phyloP scores from a whole-genome alignment of 1,284 basidiomycete genomes.

The Ceraceosorus guamensis region DNA sequence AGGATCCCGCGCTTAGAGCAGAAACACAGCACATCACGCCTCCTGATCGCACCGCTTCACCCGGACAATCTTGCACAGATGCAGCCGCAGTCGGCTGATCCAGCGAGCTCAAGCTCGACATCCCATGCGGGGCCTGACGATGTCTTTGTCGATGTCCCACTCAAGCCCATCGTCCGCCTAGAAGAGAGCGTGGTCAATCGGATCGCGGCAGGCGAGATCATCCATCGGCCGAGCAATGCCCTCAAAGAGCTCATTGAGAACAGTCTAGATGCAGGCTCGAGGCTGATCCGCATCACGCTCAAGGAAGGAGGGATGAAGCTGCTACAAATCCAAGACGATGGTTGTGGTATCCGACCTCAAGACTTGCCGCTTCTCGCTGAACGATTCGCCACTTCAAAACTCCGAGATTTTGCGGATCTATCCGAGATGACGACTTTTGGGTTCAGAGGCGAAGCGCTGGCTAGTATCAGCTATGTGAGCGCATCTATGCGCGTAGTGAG shows the following conservation, averaged over 20 bases:
- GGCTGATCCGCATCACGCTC: conserved; percentile 74
- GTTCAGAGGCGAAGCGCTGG: conserved; percentile 93
- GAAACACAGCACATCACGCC: no score
- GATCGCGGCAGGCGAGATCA: conserved; percentile 67
- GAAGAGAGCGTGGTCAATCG: conserved; percentile 56
- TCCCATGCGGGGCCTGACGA: no score
- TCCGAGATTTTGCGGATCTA: conserved; percentile 78
- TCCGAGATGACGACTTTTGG: conserved; percentile 83
- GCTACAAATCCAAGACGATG: conserved; percentile 94
- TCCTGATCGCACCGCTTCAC: no score
- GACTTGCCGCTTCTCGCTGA: conserved; percentile 88
- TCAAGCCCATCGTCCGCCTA: conserved; percentile 30
- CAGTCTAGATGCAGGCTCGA: conserved; percentile 82
- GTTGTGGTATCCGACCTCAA: conserved; percentile 77
- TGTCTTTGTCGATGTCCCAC: no score
- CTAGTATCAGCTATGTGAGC: conserved; percentile 84
- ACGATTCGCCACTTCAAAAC: conserved; percentile 91
- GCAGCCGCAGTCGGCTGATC: no score
- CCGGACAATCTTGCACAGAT: no score
- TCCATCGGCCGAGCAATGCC: conserved; percentile 89
- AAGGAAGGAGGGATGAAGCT: conserved; percentile 95
- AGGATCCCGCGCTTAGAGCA: no score
- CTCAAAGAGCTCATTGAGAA: conserved; percentile 96
- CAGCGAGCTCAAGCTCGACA: no score
- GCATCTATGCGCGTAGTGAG: conserved; percentile 80